Evolutionary conservation across 371 early-diverging fungal species (phyloP), one percentile per base, ranked within the genome.

Genomic region (Capillidium rhysosporum): DNA sequence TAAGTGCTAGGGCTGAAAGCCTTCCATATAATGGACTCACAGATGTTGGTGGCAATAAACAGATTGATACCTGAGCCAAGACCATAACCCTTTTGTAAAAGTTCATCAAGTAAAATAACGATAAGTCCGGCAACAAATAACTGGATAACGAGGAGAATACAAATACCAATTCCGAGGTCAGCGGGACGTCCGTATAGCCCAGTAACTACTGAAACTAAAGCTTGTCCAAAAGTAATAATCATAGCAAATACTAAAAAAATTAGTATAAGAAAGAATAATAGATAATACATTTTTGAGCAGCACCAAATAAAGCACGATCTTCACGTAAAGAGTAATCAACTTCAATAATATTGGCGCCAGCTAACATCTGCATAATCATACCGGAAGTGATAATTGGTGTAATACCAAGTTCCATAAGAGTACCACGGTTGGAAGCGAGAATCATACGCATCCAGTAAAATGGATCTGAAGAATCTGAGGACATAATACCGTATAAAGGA

Each of bases 1-100:
- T 85, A 79, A 29, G 96, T 97, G 47, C 88, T 89, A 46, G 98
- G 98, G 57, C 89, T 86, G 62, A 99, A 81, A 14, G 95, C 89
- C 71, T 98, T 91, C 99, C 99, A 99, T 63, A 99, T 80, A 61
- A 99, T 92, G 59, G 77, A 93, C 74, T 99, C 98, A 69, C 98
- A 98, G 60, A 98, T 91, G 72, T 98, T 98, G 60, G 98, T 91
- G 52, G 99, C 99, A 72, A 99, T 97, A 66, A 99, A 99, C 60
- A 99, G 76, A 59, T 95, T 94, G 63, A 99, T 97, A 59, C 99
- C 99, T 30, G 99, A 98, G 28, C 99, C 99, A 54, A 99, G 76
- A 61, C 99, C 99, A 63, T 99, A 99, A n/a, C 99, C 99, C 77
- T 99, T 99, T 72, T 98, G 98, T 57, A 99, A 78, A 59, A 99